Percentiles rank a stretch among this genome's conserved stretches.
Evolutionary conservation across 192 early-diverging fungal species (phyloP).

Genomic region (Podila verticillata): DNA sequence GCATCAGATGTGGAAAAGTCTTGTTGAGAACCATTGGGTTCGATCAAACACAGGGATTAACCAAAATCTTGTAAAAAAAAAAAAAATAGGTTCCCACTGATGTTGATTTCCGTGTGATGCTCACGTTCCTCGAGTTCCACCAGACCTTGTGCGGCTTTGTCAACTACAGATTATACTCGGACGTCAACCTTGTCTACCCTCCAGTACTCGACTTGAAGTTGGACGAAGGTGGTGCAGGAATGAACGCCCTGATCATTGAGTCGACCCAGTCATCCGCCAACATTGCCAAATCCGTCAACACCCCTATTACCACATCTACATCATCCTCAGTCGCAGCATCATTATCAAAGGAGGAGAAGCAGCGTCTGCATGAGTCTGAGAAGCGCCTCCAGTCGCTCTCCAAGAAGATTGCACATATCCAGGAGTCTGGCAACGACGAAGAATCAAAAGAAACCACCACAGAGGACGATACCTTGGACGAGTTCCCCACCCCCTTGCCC

Average conservation of each 20-base stretch:
- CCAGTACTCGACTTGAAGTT: conserved; percentile 78
- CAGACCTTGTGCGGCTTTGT: conserved; percentile 93
- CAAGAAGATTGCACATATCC: conserved; percentile 55
- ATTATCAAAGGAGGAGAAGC: conserved; percentile 53
- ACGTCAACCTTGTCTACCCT: conserved; percentile 91
- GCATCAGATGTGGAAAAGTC: too few species aligned
- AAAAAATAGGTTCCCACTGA: conserved; percentile 75
- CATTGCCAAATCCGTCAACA: conserved; percentile 43
- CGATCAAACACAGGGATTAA: too few species aligned
- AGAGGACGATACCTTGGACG: conserved; percentile 56
- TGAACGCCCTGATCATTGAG: conserved; percentile 76
- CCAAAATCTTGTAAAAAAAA: not conserved
- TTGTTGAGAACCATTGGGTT: too few species aligned
- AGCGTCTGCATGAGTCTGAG: conserved; percentile 57
- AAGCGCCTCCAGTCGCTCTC: conserved; percentile 57
- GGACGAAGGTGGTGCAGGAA: conserved; percentile 71
- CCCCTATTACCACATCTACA: conserved; percentile 5
- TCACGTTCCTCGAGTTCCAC: conserved; percentile 97
- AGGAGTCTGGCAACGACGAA: conserved; percentile 45
- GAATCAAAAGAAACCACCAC: conserved; percentile 19
- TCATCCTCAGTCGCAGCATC: conserved; percentile 29
- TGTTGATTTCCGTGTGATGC: conserved; percentile 97
- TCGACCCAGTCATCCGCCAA: conserved; percentile 51
- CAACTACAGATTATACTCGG: conserved; percentile 92
- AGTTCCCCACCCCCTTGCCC: conserved; percentile 54